Evolutionary conservation across 257 asterid species (phyloP), one percentile per base, ranked within the genome.

Genomic region (Solanum etuberosum): DNA sequence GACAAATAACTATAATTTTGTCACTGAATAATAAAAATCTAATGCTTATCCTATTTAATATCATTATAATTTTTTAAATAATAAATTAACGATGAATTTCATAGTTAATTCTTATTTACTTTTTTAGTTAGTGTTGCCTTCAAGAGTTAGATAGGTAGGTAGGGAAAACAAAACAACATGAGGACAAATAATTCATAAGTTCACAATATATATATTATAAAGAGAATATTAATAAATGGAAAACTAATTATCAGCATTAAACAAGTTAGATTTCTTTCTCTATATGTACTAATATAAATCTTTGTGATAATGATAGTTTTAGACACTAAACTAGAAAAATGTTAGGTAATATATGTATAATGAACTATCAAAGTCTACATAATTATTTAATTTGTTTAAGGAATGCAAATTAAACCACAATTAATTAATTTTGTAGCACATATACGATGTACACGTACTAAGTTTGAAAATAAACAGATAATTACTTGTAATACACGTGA

Each of bases 261-360:
- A 31, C 48, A 83, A 83, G 67, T 40, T 67, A 83, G 81, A 76
- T 81, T 81, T 86, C 80, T 38, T 85, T 67, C 86, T 65, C 72
- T 40, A 6, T 76, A 73, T 76, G 5, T n/a, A 61, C 16, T n/a
- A 63, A 63, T 63, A 63, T 63, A 63, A 10, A 63, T n/a, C 71
- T 63, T 63, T n/a, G 16, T n/a, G 38, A 90, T 46, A 83, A 37
- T 59, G 92, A 87, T 63, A 76, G 89, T 89, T 85, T 78, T 42
- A 71, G 46, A 42, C 38, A 78, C 16, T 43, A 42, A 34, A 32
- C 37, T 77, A 77, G 14, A 27, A 34, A 42, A 9, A 14, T 63
- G n/a, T 43, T 25, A 27, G 82, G 54, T 74, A 71, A 6, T 65
- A 67, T 29, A 67, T 67, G 20, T 72, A 74, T 34, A 35, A 37